Evolutionary conservation across 805 yeast genomes (phyloP), one percentile per base, ranked within the genome.

Genomic region (Phaffomyces antillensis): DNA sequence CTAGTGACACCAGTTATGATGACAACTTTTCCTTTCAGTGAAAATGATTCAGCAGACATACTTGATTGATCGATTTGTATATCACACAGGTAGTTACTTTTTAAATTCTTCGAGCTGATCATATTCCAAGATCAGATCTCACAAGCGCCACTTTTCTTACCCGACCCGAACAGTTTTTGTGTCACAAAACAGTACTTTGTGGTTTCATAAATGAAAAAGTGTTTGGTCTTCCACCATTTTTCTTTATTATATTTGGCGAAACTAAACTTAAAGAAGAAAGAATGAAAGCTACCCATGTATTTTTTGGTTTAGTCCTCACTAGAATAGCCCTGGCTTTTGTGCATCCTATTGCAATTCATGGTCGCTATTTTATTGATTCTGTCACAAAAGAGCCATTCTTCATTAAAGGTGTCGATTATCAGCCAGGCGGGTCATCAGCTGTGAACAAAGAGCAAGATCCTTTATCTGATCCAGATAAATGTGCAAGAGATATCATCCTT

Each of bases 361-460:
- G 87, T 2, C 77, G 80, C 28, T 84, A 81, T 55, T 91, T 91
- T 56, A 72, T 80, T 42, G 89, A 90, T 55, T 72, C 88, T 1
- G 76, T 79, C 7, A 86, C 95, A 1, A 71, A 76, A 31, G 80
- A 81, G 48, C 90, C 90, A 9, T 90, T 91, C 59, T 81, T 73
- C 54, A 73, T 90, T 33, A 82, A 77, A 62, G 98, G 98, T 17
- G 85, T 91, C 1, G 98, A 91, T 62, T 90, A 90, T 60, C 97
- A 91, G 59, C 97, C 97, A 0, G 97, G 97, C 10, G 98, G 97
- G 0, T 82, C 96, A 0, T 81, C 96, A 0, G 90, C 81, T 0
- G 81, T 80, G 23, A 68, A 68, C n/a, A 63, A 56, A 4, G 49
- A 56, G 7, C 60, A 54, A 10, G 98, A 91, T 59, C 96, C 96